Evolutionary conservation across 768 basidiomycete genomes (phyloP).

Genomic region (Mrakia gelida): DNA sequence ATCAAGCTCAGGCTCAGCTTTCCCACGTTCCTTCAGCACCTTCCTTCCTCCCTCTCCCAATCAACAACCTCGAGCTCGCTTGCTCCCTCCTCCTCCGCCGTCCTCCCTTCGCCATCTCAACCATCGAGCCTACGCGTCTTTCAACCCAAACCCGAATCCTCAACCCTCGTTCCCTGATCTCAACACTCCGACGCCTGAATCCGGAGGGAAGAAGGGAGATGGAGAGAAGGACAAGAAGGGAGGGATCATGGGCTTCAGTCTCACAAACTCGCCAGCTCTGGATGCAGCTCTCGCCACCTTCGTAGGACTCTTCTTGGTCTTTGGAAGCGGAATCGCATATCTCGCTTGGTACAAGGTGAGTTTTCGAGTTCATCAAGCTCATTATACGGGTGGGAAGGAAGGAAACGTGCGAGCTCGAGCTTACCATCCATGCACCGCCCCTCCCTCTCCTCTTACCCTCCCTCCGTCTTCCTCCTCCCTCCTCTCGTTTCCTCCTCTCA

Average conservation of each 20-base stretch:
- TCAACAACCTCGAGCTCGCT: background rate
- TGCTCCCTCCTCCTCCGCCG: background rate
- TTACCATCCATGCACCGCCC: background rate
- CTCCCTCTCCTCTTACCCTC: too few species aligned
- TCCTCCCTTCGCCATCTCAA: too few species aligned
- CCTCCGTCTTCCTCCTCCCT: slow-evolving; percentile 6
- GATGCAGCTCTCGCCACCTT: slow-evolving; percentile 31
- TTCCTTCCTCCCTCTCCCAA: too few species aligned
- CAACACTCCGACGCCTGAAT: background rate
- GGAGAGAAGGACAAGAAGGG: slow-evolving; percentile 1
- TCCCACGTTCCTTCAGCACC: too few species aligned
- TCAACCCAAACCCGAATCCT: slow-evolving; percentile 8
- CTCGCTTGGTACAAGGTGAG: slow-evolving; percentile 75
- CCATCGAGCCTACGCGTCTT: background rate
- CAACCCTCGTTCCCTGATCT: slow-evolving; percentile 11
- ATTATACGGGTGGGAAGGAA: background rate
- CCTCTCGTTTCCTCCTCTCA: too few species aligned
- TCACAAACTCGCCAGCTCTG: slow-evolving; percentile 20
- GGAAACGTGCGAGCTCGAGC: background rate
- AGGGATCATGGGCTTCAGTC: slow-evolving; percentile 12
- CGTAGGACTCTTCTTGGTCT: slow-evolving; percentile 45
- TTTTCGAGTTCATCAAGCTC: background rate
- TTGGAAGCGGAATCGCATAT: slow-evolving; percentile 68
- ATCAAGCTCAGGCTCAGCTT: too few species aligned
- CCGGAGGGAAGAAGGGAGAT: background rate